Evolutionary conservation across 2,329 filamentous ascomycete species (phyloP).

Genomic region (Aspergillus pseudoviridinutans): DNA sequence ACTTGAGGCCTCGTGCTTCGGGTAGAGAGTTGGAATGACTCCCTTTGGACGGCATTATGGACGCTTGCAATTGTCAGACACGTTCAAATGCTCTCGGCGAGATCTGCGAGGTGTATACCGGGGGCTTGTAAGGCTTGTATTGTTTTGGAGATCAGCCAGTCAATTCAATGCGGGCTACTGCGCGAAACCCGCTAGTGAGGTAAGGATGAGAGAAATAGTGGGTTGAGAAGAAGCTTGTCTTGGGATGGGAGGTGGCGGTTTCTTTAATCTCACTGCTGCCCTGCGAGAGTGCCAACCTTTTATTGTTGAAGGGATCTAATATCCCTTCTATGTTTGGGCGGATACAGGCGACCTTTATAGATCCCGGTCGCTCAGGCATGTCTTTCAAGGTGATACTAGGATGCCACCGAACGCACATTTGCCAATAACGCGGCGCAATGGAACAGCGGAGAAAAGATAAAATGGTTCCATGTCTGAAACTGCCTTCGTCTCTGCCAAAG

Average conservation of each 20-base stretch:
- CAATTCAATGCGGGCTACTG: neutral
- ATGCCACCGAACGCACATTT: slow-evolving; percentile 16
- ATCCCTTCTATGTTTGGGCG: neutral
- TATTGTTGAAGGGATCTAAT: neutral
- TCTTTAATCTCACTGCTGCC: neutral
- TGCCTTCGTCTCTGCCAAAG: slow-evolving; percentile 7
- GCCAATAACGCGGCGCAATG: slow-evolving; percentile 10
- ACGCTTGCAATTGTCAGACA: neutral
- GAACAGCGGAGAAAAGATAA: slow-evolving; percentile 4
- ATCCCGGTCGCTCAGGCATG: neutral
- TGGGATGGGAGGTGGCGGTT: neutral
- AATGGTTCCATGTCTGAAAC: slow-evolving; percentile 11
- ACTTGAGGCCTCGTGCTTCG: slow-evolving; percentile 31
- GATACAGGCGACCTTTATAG: neutral
- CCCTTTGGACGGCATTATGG: slow-evolving; percentile 22
- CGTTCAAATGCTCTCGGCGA: neutral
- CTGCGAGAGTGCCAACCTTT: neutral
- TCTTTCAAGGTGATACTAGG: slow-evolving; percentile 15
- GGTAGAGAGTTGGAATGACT: slow-evolving; percentile 21
- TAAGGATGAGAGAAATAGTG: neutral
- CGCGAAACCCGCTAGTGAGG: neutral
- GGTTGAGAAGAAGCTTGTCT: neutral
- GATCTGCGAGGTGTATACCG: neutral
- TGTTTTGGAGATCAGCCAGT: neutral
- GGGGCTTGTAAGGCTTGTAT: neutral